phyloP scores from a whole-genome alignment of 2,329 filamentous ascomycete genomes.

The Aspergillus terreus region DNA sequence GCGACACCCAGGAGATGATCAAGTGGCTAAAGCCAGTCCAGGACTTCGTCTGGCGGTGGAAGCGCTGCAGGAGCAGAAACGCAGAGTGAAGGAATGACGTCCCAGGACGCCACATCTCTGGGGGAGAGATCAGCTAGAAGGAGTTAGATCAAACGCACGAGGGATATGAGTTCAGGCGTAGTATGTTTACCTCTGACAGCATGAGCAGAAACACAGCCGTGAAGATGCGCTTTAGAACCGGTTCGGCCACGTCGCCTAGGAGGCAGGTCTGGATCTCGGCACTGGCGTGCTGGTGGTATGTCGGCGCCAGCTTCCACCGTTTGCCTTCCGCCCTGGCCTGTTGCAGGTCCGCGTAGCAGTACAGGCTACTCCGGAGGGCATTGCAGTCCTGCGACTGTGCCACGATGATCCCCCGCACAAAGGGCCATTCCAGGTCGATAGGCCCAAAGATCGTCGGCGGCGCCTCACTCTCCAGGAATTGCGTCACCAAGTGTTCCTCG shows the following conservation, averaged over 20 bases:
- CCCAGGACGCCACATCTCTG: constrained; percentile 22
- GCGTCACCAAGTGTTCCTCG: constrained; percentile 27
- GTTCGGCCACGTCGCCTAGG: constrained; percentile 22
- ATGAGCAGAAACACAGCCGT: constrained; percentile 31
- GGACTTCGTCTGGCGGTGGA: constrained; percentile 20
- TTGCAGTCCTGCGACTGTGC: constrained; percentile 22
- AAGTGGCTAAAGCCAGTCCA: constrained; percentile 29
- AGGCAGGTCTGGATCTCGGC: constrained; percentile 27
- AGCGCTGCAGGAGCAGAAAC: constrained; percentile 28
- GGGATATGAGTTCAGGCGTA: background rate
- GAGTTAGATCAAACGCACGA: background rate
- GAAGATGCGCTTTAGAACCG: constrained; percentile 23
- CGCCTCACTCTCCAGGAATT: constrained; percentile 26
- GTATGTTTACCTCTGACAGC: constrained; percentile 29
- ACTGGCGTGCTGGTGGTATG: constrained; percentile 29
- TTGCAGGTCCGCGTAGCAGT: constrained; percentile 33
- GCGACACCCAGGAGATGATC: constrained; percentile 30
- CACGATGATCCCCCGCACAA: constrained; percentile 23
- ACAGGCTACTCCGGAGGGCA: constrained; percentile 27
- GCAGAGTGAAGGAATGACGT: constrained; percentile 30
- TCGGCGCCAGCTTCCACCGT: constrained; percentile 24
- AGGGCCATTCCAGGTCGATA: constrained; percentile 31
- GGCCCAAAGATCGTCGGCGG: constrained; percentile 31
- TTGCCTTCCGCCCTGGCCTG: constrained; percentile 24
- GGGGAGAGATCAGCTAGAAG: constrained; percentile 24